Evolutionary conservation across 2,329 filamentous ascomycete genomes (phyloP), one percentile per base, ranked within the genome.

Genomic region (Ophiosphaerella korrae): DNA sequence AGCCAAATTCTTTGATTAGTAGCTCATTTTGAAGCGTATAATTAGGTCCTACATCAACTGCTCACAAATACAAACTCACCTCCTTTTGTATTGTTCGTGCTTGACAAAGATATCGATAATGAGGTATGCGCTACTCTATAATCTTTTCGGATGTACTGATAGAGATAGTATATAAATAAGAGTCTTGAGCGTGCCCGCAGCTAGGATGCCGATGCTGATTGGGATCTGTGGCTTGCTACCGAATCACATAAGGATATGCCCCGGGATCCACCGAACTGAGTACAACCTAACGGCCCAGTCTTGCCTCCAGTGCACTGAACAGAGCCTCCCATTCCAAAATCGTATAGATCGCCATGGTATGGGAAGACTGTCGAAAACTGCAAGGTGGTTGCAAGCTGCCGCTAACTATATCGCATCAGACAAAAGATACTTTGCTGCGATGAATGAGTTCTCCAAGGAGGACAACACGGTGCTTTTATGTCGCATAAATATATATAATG

Each of bases 1-100:
- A n/a, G n/a, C n/a, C n/a, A n/a, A n/a, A n/a, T n/a, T n/a, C n/a
- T n/a, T n/a, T n/a, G n/a, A n/a, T n/a, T n/a, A n/a, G n/a, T n/a
- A n/a, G n/a, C n/a, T n/a, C n/a, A n/a, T n/a, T n/a, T n/a, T n/a
- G n/a, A n/a, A n/a, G n/a, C n/a, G n/a, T n/a, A n/a, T n/a, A n/a
- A n/a, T n/a, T n/a, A n/a, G n/a, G n/a, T 23, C 18, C 5, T 11
- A n/a, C 41, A 24, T 23, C 5, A 42, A 26, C 24, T 48, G 3
- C 33, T 21, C 14, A 38, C 21, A 33, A 39, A 35, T 18, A 26
- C 41, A 9, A 26, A 33, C 13, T 18, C 36, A 7, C 37, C 54
- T 37, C 54, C 48, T 31, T 57, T 48, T 18, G 44, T 51, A 23
- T 45, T 57, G 18, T 57, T 57, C 21, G 45, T 57, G 12, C 39